Base-by-base conservation (phyloP, 2,329 filamentous ascomycete species). In the Colletotrichum salicis region DNA sequence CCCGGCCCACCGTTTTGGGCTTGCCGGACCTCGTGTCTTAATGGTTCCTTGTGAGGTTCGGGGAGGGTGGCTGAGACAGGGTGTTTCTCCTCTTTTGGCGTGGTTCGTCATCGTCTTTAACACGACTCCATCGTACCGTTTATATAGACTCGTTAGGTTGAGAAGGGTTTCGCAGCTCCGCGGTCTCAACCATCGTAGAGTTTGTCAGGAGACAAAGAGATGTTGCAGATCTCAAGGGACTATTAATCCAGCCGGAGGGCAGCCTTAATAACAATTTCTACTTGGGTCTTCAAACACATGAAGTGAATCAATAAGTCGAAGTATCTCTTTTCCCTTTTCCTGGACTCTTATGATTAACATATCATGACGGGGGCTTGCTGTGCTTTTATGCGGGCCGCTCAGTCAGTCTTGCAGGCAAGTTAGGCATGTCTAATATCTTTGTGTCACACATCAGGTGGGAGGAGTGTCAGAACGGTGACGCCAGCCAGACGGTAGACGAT, bases 281-380 rank as follows among this genome's bases (percentile, higher is more conserved):
- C 24, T 37, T 52, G 29, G 52, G 37, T 67, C 64, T 52, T 33
- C 58, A 24, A 51, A 33, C 31, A 56, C 31, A 27, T 22, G 35
- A 19, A 69, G 59, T 33, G 24, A 24, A 57, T 27, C 48, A 27
- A n/a, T 22, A 29, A 51, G 58, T 41, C 45, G 15, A 45, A 22
- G 12, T 41, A 31, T 45, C 27, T 15, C 33, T 33, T 35, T 13
- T n/a, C 52, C 13, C 11, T 10, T 33, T 51, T 22, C 51, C 29
- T 59, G 64, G 55, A 71, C 69, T 54, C 41, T 51, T 58, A 45
- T 64, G 59, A 55, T 29, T 65, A 48, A 35, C 5, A 31, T 57
- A 22, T 63, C 45, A 54, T 29, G 33, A 45, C 55, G 54, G 65
- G 52, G 59, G 4, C 7, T 48, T 45, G 41, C 3, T 5, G 41